A percentile compares a stretch with the other conserved stretches of the same genome.
Evolutionary conservation across 139 green algal genomes (phyloP).

Genomic region (Coelastrella sp.): DNA sequence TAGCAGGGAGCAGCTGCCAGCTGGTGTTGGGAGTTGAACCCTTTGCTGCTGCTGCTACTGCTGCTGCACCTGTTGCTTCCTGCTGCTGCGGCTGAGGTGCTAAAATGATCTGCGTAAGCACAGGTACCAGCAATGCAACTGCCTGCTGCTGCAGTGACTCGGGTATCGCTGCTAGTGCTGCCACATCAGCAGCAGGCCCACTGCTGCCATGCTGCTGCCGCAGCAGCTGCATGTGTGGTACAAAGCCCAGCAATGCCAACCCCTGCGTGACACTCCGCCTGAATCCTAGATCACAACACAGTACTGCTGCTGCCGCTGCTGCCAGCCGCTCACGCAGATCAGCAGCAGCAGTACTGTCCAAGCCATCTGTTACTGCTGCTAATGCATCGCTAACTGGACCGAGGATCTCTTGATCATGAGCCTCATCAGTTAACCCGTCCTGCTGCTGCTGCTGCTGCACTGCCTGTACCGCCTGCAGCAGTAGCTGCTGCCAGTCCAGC

Average conservation of each 20-base stretch:
- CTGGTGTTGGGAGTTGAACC: neutral
- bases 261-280: conserved; percentile 60
- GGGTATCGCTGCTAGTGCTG: neutral
- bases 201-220: conserved; percentile 9
- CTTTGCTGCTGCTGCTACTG: neutral
- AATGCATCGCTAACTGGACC: neutral
- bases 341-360: neutral
- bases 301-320: conserved; percentile 52
- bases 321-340: conserved; percentile 48
- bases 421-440: neutral
- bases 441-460: conserved; percentile 26
- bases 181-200: neutral
- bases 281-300: conserved; percentile 63
- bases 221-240: conserved; percentile 47
- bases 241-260: conserved; percentile 59
- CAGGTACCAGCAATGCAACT: conserved; percentile 34
- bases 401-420: neutral
- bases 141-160: conserved; percentile 48
- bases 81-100: conserved; percentile 38
- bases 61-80: conserved; percentile 44
- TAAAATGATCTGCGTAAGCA: conserved; percentile 25
- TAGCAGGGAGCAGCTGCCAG: conserved; percentile 55
- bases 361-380: conserved; percentile 21
- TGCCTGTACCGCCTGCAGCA: conserved; percentile 34
- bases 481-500: conserved; percentile 53